These are phyloP conservation scores for Fulvia fulva DNA, from an alignment of 2,329 filamentous ascomycete species.

Conservation along the genomic window DNA sequence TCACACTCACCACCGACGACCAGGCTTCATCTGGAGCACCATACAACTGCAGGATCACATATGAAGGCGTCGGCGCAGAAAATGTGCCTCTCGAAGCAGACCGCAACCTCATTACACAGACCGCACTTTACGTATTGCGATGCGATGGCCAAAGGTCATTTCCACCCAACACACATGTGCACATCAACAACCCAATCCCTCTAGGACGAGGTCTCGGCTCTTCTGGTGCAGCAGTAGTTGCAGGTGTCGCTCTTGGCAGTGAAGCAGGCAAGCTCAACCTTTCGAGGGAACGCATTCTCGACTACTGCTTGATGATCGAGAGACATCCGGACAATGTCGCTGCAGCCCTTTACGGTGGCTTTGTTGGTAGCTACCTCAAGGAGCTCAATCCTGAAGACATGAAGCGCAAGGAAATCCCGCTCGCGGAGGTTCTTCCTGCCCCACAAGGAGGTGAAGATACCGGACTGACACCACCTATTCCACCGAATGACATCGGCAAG, in stretches of 20 bases:
- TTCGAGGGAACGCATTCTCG: constrained; percentile 76
- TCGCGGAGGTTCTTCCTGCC: constrained; percentile 86
- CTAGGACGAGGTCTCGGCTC: constrained; percentile 90
- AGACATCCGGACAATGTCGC: constrained; percentile 93
- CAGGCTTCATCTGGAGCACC: constrained; percentile 53
- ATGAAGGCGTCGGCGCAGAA: constrained; percentile 76
- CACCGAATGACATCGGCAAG: constrained; percentile 89
- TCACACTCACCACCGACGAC: constrained; percentile 72
- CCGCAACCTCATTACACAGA: constrained; percentile 87
- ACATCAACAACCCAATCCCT: constrained; percentile 94
- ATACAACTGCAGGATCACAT: constrained; percentile 84
- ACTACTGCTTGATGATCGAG: constrained; percentile 96
- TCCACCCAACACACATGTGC: constrained; percentile 80
- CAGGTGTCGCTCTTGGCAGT: constrained; percentile 88
- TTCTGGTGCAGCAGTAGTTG: constrained; percentile 90
- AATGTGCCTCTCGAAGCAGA: constrained; percentile 81
- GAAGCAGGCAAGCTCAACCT: constrained; percentile 78
- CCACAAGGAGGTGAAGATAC: constrained; percentile 90
- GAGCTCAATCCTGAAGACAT: constrained; percentile 85
- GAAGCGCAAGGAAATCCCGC: constrained; percentile 85
- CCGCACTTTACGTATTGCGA: constrained; percentile 88
- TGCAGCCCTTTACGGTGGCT: constrained; percentile 90
- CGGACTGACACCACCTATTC: constrained; percentile 77
- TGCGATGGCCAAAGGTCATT: constrained; percentile 86
- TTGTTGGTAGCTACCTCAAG: constrained; percentile 94